A percentile compares a stretch with the other conserved stretches of the same genome.
Conservation (phyloP, 2,329 filamentous ascomycete species). For the Daldinia sp. region DNA sequence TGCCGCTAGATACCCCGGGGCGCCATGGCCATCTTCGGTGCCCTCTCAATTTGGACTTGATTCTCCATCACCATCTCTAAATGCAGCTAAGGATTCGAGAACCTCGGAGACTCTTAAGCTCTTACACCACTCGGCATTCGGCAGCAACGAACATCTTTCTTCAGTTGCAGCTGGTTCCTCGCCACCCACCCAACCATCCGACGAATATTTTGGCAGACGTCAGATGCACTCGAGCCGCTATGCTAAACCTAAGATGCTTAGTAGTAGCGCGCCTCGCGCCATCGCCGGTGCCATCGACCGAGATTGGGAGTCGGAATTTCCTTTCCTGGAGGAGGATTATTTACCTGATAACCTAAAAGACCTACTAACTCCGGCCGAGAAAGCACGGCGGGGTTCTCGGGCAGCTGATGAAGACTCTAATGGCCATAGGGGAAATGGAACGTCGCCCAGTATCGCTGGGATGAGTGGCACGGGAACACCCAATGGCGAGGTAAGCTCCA, state of each 20-base stretch:
- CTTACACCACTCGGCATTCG: slow-evolving; percentile 75
- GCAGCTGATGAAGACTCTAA: slow-evolving; percentile 65
- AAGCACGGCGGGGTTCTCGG: slow-evolving; percentile 72
- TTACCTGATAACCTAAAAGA: slow-evolving; percentile 79
- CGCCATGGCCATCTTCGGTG: slow-evolving; percentile 90
- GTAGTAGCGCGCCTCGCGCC: slow-evolving; percentile 75
- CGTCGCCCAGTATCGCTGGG: slow-evolving; percentile 51
- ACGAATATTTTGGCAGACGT: slow-evolving; percentile 77
- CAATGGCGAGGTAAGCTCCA: slow-evolving; percentile 61
- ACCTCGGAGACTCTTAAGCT: slow-evolving; percentile 74
- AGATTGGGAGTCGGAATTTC: slow-evolving; percentile 76
- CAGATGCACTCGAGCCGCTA: slow-evolving; percentile 76
- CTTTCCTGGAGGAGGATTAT: slow-evolving; percentile 86
- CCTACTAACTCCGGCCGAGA: slow-evolving; percentile 74
- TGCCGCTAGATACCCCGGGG: slow-evolving; percentile 81
- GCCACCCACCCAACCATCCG: slow-evolving; percentile 52
- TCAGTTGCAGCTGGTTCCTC: slow-evolving; percentile 57
- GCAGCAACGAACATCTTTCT: slow-evolving; percentile 73
- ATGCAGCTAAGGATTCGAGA: slow-evolving; percentile 69
- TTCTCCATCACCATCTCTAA: slow-evolving; percentile 81
- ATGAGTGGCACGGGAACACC: slow-evolving; percentile 56
- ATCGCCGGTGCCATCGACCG: slow-evolving; percentile 72
- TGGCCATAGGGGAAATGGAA: slow-evolving; percentile 53
- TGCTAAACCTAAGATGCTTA: slow-evolving; percentile 74
- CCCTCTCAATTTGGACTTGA: slow-evolving; percentile 93